Evolutionary conservation across 106 monocot species (phyloP), one percentile per base, ranked within the genome.

Genomic region (Ottelia alismoides): DNA sequence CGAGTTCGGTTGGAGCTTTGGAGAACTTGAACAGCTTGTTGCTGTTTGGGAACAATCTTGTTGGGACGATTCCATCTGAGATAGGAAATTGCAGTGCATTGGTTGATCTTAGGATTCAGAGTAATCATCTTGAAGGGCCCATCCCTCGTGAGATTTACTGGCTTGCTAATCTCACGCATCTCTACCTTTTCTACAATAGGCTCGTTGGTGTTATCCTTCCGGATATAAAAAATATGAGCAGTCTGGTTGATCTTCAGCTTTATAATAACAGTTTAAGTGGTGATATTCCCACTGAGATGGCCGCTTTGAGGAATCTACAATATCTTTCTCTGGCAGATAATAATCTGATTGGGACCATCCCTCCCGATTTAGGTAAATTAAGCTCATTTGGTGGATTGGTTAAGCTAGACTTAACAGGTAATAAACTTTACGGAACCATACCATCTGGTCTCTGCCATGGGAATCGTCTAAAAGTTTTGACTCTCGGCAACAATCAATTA

Each of bases 71-170:
- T 43, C 90, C 90, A 1, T 20, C 62, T 19, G 70, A 73, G 52
- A 24, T 89, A 7, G 83, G 88, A 14, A 79, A 77, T 32, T 83
- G 76, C 31, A 62, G 61, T 29, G 67, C 51, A 1, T 49, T 89
- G 53, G 40, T 32, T 22, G 76, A 74, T 18, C 54, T 85, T 19
- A 40, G 65, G 49, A 64, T 92, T 2, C 71, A 78, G 11, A 55
- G 63, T 0, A 92, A 92, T 47, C 43, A 58, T 20, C 53, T 85
- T 18, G 28, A 53, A 11, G 91, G 91, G 2, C 12, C 23, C 5
- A 70, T 92, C 16, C 85, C 85, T 2, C 21, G n/a, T 0, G 72
- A 76, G 66, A 64, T 85, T 23, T 32, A 31, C 10, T 25, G 60
- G 30, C 75, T 92, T 2, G 52, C 25, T 46, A 67, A 67, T 5